Conservation (phyloP, 345 rosid species). For the Melastoma malabathricum region DNA sequence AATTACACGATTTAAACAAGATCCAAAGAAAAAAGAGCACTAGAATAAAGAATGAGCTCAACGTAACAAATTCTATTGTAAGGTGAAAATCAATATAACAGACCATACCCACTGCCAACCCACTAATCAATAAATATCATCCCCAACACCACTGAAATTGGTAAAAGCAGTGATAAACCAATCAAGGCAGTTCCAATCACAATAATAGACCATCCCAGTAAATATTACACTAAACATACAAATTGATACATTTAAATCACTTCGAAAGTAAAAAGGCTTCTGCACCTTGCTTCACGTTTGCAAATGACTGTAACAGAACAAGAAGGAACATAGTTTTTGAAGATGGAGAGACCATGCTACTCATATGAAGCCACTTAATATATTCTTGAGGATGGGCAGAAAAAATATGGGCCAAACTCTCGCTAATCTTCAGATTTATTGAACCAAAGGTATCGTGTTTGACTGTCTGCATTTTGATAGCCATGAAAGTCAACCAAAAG, state of each 20-base stretch:
- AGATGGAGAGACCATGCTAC: slow-evolving; percentile 26
- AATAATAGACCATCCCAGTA: too few relatives aligned
- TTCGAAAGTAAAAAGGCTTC: neutral
- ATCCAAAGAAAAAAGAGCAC: slow-evolving; percentile 2
- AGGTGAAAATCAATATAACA: too few relatives aligned
- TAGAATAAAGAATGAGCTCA: too few relatives aligned
- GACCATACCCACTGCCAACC: too few relatives aligned
- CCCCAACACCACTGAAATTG: too few relatives aligned
- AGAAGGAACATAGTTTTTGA: slow-evolving; percentile 61
- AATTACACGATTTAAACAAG: slow-evolving; percentile 9
- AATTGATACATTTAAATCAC: neutral
- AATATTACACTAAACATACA: too few relatives aligned
- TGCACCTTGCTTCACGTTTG: slow-evolving; percentile 22
- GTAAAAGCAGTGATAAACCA: too few relatives aligned
- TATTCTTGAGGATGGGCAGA: slow-evolving; percentile 30
- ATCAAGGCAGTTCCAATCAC: too few relatives aligned
- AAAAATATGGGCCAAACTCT: slow-evolving; percentile 43
- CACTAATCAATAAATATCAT: too few relatives aligned
- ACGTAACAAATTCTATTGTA: too few relatives aligned
- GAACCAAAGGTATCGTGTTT: slow-evolving; percentile 27
- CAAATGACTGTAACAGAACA: slow-evolving; percentile 57
- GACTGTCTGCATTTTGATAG: slow-evolving; percentile 30
- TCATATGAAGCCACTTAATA: slow-evolving; percentile 42
- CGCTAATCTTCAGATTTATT: slow-evolving; percentile 46
- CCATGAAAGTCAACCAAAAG: neutral